A percentile compares a stretch with the other conserved stretches of the same genome.
Evolutionary conservation across 2,329 filamentous ascomycete genomes (phyloP).

Genomic region (Fusarium sambucinum): DNA sequence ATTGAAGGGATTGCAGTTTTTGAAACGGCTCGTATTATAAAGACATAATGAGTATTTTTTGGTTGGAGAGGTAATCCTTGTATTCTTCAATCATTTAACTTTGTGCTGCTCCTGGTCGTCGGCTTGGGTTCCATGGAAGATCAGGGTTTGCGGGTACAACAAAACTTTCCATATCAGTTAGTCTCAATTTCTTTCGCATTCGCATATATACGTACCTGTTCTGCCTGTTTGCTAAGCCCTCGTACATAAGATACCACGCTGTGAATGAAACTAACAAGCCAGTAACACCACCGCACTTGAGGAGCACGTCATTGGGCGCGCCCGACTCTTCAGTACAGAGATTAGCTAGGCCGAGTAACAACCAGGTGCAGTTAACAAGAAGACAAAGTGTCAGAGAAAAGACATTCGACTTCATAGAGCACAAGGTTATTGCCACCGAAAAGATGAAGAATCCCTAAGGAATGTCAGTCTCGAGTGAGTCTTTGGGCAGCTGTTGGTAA

Average conservation of each 20-base stretch:
- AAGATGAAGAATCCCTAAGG: constrained; percentile 19
- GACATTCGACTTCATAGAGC: constrained; percentile 18
- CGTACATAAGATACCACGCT: constrained; percentile 22
- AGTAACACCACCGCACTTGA: constrained; percentile 13
- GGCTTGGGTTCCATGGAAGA: constrained; percentile 14
- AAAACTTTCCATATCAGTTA: not conserved
- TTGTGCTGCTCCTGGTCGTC: not conserved
- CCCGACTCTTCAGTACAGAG: constrained; percentile 13
- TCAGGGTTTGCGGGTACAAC: constrained; percentile 8
- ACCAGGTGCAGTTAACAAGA: constrained; percentile 18
- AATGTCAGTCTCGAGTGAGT: not conserved
- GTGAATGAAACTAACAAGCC: constrained; percentile 15
- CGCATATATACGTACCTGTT: not conserved
- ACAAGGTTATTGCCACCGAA: constrained; percentile 11
- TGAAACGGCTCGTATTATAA: not conserved
- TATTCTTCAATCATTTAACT: not conserved
- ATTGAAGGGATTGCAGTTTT: not conserved
- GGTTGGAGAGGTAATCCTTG: too few relatives aligned
- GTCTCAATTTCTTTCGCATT: accelerated
- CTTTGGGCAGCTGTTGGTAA: accelerated
- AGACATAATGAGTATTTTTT: too few relatives aligned
- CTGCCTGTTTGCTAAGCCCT: constrained; percentile 14
- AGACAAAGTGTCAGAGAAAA: constrained; percentile 22
- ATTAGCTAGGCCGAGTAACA: constrained; percentile 1
- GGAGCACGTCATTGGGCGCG: not conserved